Conservation (phyloP, 805 yeast species). For the Teunomyces lycoperdinae region DNA sequence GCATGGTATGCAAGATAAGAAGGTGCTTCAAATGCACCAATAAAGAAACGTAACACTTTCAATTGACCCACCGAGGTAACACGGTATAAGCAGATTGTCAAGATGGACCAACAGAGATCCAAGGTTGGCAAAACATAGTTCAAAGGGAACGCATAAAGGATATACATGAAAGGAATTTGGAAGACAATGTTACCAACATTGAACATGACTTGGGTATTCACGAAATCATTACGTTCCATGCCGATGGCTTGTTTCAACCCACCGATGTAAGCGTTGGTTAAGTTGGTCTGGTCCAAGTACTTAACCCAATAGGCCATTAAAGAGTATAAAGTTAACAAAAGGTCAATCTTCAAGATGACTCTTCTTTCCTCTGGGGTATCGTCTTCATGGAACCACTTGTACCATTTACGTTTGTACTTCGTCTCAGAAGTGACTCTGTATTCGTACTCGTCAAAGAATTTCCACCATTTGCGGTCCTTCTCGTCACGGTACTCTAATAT, state of each 20-base stretch:
- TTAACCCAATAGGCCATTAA: conserved; percentile 60
- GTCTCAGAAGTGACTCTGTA: conserved; percentile 42
- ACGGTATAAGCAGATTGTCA: conserved; percentile 55
- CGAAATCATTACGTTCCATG: conserved; percentile 62
- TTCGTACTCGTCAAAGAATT: conserved; percentile 58
- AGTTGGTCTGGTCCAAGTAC: conserved; percentile 58
- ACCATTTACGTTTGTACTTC: conserved; percentile 43
- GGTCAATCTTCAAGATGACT: conserved; percentile 30
- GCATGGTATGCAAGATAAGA: conserved; percentile 36
- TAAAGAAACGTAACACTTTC: conserved; percentile 60
- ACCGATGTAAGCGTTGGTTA: conserved; percentile 63
- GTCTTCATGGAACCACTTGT: conserved; percentile 52
- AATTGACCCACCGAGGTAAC: conserved; percentile 49
- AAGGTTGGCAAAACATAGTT: conserved; percentile 50
- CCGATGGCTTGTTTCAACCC: conserved; percentile 57
- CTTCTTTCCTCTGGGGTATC: conserved; percentile 40
- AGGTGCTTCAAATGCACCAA: conserved; percentile 72
- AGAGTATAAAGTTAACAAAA: conserved; percentile 31
- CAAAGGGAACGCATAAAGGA: conserved; percentile 55
- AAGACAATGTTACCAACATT: conserved; percentile 58
- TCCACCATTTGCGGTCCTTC: conserved; percentile 50
- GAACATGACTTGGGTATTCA: conserved; percentile 56
- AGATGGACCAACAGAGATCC: conserved; percentile 67
- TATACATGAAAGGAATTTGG: conserved; percentile 60
- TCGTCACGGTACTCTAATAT: conserved; percentile 48